Base-by-base conservation (phyloP, 768 basidiomycete species). In the Pluteus cervinus region DNA sequence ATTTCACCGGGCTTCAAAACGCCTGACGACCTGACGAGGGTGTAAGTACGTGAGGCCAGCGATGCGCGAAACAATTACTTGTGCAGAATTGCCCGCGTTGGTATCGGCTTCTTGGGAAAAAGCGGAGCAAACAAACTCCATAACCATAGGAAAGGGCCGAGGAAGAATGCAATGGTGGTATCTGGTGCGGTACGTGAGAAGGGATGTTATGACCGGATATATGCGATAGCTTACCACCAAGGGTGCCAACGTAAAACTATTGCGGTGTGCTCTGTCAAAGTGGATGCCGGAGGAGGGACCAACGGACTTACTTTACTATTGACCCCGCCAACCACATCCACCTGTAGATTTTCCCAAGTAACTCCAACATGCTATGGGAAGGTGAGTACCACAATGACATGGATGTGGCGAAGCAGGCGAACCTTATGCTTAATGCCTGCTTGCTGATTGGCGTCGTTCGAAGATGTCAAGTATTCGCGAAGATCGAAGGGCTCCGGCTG, bases 1-100 rank as follows among this genome's bases (percentile, higher is more conserved):
- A 92, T 91, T 66, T 92, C 82, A 12, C 87, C 80, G 0, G 85
- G 75, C 44, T 83, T 79, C 26, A 88, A 58, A 12, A 79, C 63
- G 26, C 86, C 88, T 5, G 76, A 79, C 15, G 73, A 73, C 44
- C 79, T 79, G 39, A 21, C 23, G 25, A 37, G 0, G 20, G 7
- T 17, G 22, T 39, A 12, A 49, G 37, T n/a, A 14, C 31, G 12
- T 29, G n/a, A n/a, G n/a, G n/a, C n/a, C n/a, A n/a, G n/a, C n/a
- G n/a, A n/a, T n/a, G n/a, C n/a, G n/a, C n/a, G n/a, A n/a, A n/a
- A n/a, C n/a, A n/a, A n/a, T 25, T 40, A 79, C 77, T 75, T 75
- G 51, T 81, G 72, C 14, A 82, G 57, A 36, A 83, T 80, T 0
- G 76, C 73, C 17, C 69, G 61, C 1, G 72, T 73, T 4, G 62